Conservation (phyloP, 2,329 filamentous ascomycete genomes). For the Pestalotiopsis fici region DNA sequence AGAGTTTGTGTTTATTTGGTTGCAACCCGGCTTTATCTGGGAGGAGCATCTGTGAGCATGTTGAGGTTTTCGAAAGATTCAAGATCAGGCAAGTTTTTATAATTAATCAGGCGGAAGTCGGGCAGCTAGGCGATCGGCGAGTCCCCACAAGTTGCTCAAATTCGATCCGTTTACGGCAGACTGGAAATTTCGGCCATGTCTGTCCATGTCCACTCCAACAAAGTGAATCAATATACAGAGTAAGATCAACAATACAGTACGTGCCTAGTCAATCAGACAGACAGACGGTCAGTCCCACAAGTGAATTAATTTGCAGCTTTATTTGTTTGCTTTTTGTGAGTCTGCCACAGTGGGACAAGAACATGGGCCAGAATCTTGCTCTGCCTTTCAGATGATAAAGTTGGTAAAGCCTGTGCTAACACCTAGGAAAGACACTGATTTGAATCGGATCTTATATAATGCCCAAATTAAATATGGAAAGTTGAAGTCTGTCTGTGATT, state of each 20-base stretch:
- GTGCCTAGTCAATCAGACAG: neutral
- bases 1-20: neutral
- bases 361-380: no score
- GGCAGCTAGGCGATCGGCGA: neutral
- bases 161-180: neutral
- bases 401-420: no score
- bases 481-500: neutral
- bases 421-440: neutral
- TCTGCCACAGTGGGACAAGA: no score
- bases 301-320: neutral
- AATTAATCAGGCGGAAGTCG: neutral
- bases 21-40: no score
- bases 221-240: no score
- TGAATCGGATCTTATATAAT: neutral
- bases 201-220: neutral
- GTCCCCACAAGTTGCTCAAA: neutral
- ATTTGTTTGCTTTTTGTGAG: neutral
- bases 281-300: neutral
- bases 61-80: no score
- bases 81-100: neutral
- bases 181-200: neutral
- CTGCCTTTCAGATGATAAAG: no score
- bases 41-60: no score
- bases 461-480: neutral
- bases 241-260: neutral